Conservation (phyloP, 2,329 filamentous ascomycete genomes). For the Aquanectria penicillioides region DNA sequence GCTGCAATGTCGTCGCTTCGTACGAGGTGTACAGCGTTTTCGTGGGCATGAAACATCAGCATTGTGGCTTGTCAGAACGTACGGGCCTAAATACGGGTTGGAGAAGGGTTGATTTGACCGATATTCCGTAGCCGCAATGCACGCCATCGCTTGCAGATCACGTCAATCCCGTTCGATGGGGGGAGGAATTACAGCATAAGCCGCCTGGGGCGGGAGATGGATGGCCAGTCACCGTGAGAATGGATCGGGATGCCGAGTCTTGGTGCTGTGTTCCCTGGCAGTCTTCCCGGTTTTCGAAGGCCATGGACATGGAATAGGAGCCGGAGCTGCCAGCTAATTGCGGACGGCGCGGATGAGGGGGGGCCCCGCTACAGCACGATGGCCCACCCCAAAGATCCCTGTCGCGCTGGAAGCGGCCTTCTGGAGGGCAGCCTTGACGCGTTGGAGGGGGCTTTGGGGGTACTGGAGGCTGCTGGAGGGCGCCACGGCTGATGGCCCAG, state of each 20-base stretch:
- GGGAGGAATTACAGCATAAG: not conserved
- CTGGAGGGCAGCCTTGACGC: not conserved
- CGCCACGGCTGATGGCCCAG: slow-evolving; percentile 28
- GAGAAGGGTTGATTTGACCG: slow-evolving; percentile 11
- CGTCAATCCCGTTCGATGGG: slow-evolving; percentile 13
- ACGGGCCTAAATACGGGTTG: not conserved
- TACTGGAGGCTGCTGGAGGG: not conserved
- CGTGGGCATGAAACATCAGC: slow-evolving; percentile 9
- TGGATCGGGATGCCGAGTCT: slow-evolving; percentile 11
- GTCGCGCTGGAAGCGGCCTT: slow-evolving; percentile 12
- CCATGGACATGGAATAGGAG: not conserved
- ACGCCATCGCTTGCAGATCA: slow-evolving; percentile 22
- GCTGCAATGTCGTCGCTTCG: slow-evolving; percentile 15
- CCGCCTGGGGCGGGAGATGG: not conserved
- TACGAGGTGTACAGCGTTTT: slow-evolving; percentile 13
- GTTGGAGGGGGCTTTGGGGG: not conserved
- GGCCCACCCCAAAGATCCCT: slow-evolving; percentile 8
- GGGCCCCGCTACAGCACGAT: slow-evolving; percentile 2
- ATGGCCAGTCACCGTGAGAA: too few species aligned
- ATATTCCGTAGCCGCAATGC: slow-evolving; percentile 16
- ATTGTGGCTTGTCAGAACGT: not conserved
- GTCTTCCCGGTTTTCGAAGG: not conserved
- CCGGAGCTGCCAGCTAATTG: not conserved
- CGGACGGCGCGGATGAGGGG: not conserved
- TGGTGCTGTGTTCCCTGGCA: too few species aligned